Conservation (phyloP, 2,329 filamentous ascomycete genomes). For the Stylonectria norvegica region DNA sequence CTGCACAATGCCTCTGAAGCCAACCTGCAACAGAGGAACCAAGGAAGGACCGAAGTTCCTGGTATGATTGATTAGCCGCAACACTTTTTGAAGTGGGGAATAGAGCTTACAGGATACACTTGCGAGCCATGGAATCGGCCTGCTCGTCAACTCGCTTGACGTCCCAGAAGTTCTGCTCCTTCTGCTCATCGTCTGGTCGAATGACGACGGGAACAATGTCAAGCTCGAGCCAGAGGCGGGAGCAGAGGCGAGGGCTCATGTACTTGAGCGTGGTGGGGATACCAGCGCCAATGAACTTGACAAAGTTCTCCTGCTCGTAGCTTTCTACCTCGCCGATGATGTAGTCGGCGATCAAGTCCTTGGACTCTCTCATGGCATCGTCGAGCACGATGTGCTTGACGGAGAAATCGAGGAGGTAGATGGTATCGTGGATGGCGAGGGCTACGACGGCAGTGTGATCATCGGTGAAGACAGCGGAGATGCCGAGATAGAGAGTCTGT, state of each 20-base stretch:
- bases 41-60: constrained; percentile 71
- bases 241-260: constrained; percentile 62
- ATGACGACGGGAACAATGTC: constrained; percentile 73
- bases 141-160: constrained; percentile 70
- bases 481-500: constrained; percentile 60
- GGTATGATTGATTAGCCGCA: constrained; percentile 1
- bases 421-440: constrained; percentile 68
- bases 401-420: constrained; percentile 71
- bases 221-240: constrained; percentile 70
- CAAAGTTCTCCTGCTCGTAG: constrained; percentile 63
- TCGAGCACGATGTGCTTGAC: constrained; percentile 54
- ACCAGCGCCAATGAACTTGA: constrained; percentile 75
- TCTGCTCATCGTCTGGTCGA: constrained; percentile 43
- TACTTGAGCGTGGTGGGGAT: constrained; percentile 58
- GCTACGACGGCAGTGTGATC: constrained; percentile 56
- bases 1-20: constrained; percentile 65
- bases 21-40: constrained; percentile 65
- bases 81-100: not conserved
- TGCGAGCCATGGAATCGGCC: constrained; percentile 76
- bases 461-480: constrained; percentile 53
- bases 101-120: constrained; percentile 67
- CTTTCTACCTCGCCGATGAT: constrained; percentile 53
- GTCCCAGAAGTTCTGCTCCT: constrained; percentile 46
- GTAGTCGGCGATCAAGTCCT: constrained; percentile 55
- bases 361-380: constrained; percentile 35